Percentiles rank a stretch among this genome's conserved stretches.
Conservation (phyloP, 805 yeast species). For the Wickerhamiella qilinensis region DNA sequence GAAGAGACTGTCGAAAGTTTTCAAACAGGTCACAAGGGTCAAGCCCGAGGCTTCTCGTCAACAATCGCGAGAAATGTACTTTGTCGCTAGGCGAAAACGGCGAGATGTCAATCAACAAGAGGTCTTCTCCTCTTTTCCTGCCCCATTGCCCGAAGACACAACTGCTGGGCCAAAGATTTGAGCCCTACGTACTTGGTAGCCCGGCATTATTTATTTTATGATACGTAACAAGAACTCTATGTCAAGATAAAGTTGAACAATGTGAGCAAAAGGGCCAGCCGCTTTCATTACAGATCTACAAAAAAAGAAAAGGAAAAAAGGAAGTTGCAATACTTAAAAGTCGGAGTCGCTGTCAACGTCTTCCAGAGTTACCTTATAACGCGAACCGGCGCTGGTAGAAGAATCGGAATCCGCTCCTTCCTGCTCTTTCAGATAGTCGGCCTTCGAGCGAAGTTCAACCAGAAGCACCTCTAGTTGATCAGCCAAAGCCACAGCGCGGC, state of each 20-base stretch:
- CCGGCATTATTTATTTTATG: no score
- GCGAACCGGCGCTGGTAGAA: background rate
- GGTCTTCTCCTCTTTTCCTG: no score
- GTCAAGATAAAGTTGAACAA: no score
- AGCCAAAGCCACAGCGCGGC: background rate
- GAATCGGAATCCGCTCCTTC: background rate
- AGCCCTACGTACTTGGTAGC: no score
- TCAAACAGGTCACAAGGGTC: constrained; percentile 44
- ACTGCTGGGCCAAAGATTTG: no score
- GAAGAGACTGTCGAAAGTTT: constrained; percentile 37
- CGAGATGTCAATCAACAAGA: background rate
- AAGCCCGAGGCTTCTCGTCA: constrained; percentile 72
- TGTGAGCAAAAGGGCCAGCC: no score
- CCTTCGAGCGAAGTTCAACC: background rate
- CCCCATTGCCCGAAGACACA: no score
- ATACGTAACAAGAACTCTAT: background rate
- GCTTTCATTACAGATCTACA: no score
- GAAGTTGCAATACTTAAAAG: background rate
- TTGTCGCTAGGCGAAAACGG: constrained; percentile 43
- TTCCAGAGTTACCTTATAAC: background rate
- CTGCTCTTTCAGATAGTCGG: background rate
- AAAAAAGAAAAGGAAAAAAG: no score
- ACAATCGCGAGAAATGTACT: constrained; percentile 71
- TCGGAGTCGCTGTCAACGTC: background rate
- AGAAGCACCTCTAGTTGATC: background rate